phyloP scores from a whole-genome alignment of 176 grass and related monocot genomes.

The Carex littledalei region DNA sequence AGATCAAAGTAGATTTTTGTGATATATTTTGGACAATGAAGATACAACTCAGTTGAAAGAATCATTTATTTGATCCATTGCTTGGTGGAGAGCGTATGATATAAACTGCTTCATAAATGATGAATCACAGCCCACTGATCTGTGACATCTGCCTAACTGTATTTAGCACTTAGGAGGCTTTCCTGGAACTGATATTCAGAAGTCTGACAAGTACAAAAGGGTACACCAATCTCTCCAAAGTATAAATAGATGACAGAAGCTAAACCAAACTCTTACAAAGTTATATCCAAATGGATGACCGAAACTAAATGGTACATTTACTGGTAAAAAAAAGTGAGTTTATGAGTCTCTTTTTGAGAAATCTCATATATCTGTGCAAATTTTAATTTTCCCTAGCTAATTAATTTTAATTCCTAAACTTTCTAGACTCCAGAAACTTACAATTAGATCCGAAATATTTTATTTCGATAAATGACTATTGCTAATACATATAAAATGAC shows the following conservation, averaged over 20 bases:
- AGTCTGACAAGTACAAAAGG: background rate
- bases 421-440: too few relatives aligned
- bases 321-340: background rate
- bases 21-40: background rate
- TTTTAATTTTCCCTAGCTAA: too few relatives aligned
- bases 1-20: background rate
- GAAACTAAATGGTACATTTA: background rate
- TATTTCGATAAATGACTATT: too few relatives aligned
- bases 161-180: background rate
- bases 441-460: too few relatives aligned
- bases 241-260: background rate
- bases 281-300: too few relatives aligned
- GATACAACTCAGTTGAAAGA: background rate
- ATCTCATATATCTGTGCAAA: too few relatives aligned
- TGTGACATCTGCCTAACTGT: background rate
- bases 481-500: too few relatives aligned
- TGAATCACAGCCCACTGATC: background rate
- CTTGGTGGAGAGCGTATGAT: background rate
- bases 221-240: background rate
- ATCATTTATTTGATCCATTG: background rate
- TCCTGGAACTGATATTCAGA: background rate
- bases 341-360: background rate
- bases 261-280: background rate
- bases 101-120: background rate
- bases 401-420: too few relatives aligned